Percentiles rank a stretch among this genome's conserved stretches.
Conservation (phyloP, 2,329 filamentous ascomycete species). For the Myriosclerotinia scirpicola region DNA sequence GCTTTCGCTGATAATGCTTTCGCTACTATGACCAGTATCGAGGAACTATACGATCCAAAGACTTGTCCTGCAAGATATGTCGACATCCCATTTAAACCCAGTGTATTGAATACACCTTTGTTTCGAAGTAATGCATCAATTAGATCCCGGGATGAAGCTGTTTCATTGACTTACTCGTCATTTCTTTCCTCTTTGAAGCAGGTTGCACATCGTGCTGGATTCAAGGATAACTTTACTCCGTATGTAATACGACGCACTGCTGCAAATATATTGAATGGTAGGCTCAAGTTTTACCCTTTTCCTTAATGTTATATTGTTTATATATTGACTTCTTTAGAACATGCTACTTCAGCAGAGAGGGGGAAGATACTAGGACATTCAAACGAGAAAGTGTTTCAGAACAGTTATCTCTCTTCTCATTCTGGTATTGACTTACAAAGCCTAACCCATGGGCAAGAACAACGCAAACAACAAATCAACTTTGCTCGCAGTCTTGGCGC, state of each 20-base stretch:
- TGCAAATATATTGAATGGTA: neutral
- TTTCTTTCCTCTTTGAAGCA: neutral
- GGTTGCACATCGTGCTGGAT: neutral
- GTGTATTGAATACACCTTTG: neutral
- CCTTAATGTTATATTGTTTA: neutral
- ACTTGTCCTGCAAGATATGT: neutral
- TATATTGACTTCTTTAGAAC: neutral
- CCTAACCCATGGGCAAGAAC: neutral
- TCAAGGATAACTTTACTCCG: neutral
- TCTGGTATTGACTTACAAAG: neutral
- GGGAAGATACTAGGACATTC: neutral
- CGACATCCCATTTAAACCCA: neutral
- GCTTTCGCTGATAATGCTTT: neutral
- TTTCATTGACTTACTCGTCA: neutral
- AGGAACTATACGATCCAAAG: neutral
- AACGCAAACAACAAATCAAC: neutral
- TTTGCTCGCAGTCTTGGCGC: neutral
- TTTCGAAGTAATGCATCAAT: neutral
- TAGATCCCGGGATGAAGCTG: accelerated
- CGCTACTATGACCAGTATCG: neutral
- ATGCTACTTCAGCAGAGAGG: neutral
- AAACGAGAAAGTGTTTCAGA: neutral
- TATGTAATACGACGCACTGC: neutral
- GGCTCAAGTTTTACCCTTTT: accelerated
- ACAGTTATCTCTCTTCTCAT: neutral